phyloP scores from a whole-genome alignment of 2,329 filamentous ascomycete species.

The Cladosporium sp. region DNA sequence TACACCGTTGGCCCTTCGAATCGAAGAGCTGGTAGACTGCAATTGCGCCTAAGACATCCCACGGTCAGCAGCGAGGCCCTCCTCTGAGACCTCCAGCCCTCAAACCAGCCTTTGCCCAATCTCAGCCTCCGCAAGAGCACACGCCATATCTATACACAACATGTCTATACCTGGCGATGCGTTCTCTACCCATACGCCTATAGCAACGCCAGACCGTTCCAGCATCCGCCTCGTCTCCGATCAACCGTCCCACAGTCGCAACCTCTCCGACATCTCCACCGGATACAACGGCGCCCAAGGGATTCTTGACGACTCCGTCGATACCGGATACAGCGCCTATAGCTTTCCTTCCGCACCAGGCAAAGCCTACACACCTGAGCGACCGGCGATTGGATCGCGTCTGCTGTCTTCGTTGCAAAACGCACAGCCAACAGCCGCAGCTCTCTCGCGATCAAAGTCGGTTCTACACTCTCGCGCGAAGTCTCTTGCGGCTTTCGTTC shows the following conservation, averaged over 20 bases:
- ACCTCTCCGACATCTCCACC: constrained; percentile 21
- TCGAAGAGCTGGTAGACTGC: constrained; percentile 2
- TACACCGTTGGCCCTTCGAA: constrained; percentile 5
- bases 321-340: constrained; percentile 20
- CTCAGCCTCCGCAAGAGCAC: constrained; percentile 4
- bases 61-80: constrained; percentile 17
- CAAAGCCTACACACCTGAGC: constrained; percentile 21
- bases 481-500: constrained; percentile 33
- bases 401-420: constrained; percentile 31
- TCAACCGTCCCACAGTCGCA: constrained; percentile 7
- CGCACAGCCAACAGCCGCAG: constrained; percentile 31
- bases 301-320: constrained; percentile 22
- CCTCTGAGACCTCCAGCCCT: constrained; percentile 17
- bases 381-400: constrained; percentile 30
- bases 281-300: constrained; percentile 29
- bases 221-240: constrained; percentile 16
- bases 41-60: constrained; percentile 11
- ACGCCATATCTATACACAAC: constrained; percentile 14
- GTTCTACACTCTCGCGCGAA: constrained; percentile 34
- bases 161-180: constrained; percentile 11
- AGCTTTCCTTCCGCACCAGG: constrained; percentile 22
- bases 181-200: constrained; percentile 10
- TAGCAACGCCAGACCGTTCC: constrained; percentile 16
- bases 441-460: constrained; percentile 31
- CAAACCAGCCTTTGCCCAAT: constrained; percentile 17